Percentiles rank a stretch among this genome's conserved stretches.
Evolutionary conservation across 2,329 filamentous ascomycete genomes (phyloP).

Genomic region (Ophiosphaerella korrae): DNA sequence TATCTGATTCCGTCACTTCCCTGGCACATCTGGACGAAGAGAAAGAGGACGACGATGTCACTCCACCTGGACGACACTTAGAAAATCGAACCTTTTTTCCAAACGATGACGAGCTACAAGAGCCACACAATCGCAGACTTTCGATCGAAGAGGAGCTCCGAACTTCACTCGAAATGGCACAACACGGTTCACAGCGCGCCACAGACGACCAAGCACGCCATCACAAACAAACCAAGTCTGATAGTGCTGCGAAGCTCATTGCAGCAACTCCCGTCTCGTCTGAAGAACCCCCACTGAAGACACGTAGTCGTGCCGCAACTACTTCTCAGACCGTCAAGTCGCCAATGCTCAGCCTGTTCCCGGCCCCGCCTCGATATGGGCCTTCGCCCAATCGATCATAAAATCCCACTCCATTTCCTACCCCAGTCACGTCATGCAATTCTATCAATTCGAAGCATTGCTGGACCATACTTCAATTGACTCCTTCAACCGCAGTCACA

Average conservation of each 20-base stretch:
- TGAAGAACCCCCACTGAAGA: constrained; percentile 12
- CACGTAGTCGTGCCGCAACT: constrained; percentile 36
- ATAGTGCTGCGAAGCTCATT: constrained; percentile 41
- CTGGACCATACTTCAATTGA: constrained; percentile 16
- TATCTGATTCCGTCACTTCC: constrained; percentile 40
- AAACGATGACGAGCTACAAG: constrained; percentile 26
- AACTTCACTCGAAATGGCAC: constrained; percentile 34
- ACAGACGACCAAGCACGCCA: constrained; percentile 14
- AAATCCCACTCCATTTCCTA: not conserved
- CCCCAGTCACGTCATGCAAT: not conserved
- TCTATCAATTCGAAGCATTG: constrained; percentile 5
- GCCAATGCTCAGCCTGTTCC: constrained; percentile 42
- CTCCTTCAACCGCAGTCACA: constrained; percentile 5
- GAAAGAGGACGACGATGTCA: constrained; percentile 35
- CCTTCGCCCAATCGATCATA: constrained; percentile 13
- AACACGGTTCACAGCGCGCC: constrained; percentile 31
- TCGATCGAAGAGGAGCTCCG: constrained; percentile 28
- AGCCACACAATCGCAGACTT: constrained; percentile 3
- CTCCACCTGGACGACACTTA: constrained; percentile 32
- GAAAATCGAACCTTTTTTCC: constrained; percentile 39
- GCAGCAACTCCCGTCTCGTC: constrained; percentile 5
- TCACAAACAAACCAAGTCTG: constrained; percentile 43
- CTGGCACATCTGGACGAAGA: constrained; percentile 32
- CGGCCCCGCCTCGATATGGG: constrained; percentile 30
- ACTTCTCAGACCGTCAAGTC: constrained; percentile 26